Evolutionary conservation across 1,139 yeast species (phyloP).

Genomic region (Candida pseudoviswanathii): DNA sequence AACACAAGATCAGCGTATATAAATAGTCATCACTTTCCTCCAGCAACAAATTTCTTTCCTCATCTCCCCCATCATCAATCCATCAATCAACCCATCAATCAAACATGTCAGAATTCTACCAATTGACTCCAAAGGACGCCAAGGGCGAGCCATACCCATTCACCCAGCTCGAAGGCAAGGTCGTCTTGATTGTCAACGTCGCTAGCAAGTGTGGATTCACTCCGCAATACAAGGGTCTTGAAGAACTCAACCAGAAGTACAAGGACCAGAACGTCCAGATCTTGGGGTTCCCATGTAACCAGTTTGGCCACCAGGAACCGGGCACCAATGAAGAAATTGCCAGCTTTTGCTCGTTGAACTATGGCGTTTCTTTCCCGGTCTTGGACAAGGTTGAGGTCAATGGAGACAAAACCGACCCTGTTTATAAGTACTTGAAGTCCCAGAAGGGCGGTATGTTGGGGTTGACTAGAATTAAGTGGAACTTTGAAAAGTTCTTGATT

Average conservation of each 20-base stretch:
- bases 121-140: slow-evolving; percentile 40
- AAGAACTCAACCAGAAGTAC: slow-evolving; percentile 78
- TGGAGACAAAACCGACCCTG: slow-evolving; percentile 79
- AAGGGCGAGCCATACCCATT: slow-evolving; percentile 68
- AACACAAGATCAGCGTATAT: no score
- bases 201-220: slow-evolving; percentile 90
- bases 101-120: slow-evolving; percentile 42
- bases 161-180: slow-evolving; percentile 77
- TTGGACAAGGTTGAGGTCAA: slow-evolving; percentile 87
- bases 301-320: slow-evolving; percentile 60
- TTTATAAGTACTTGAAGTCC: slow-evolving; percentile 72
- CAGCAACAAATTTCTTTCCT: no score
- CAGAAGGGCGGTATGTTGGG: slow-evolving; percentile 48
- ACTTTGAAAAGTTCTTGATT: slow-evolving; percentile 51
- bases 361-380: slow-evolving; percentile 79
- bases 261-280: slow-evolving; percentile 64
- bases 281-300: slow-evolving; percentile 86
- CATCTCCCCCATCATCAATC: no score
- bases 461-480: slow-evolving; percentile 51
- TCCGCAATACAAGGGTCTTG: slow-evolving; percentile 80
- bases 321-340: slow-evolving; percentile 44
- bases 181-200: slow-evolving; percentile 89
- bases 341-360: slow-evolving; percentile 41
- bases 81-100: no score
- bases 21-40: no score